Base-by-base conservation (phyloP, 2,329 filamentous ascomycete species). In the Simplicillium aogashimaense region DNA sequence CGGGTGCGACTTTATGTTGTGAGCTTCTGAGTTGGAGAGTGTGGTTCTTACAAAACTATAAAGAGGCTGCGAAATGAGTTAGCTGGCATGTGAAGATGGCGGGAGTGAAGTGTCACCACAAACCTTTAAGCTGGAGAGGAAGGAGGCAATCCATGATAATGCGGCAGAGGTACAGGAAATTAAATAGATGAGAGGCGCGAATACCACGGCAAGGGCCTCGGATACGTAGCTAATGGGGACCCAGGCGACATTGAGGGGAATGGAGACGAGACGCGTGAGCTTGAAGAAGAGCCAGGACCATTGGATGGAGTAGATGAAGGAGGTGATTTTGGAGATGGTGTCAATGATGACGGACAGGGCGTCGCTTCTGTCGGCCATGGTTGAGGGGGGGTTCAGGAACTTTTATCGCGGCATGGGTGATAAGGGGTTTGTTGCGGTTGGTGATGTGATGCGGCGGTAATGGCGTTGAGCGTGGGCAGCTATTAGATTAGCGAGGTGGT, bases 151-250 rank as follows among this genome's bases (percentile, higher is more conserved):
- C 29, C 47, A 44, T n/a, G 43, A 48, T 7, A 49, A 37, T 10
- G 45, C 47, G n/a, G 50, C 44, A 5, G 50, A 16, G 2, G 55
- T 3, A 37, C 54, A 63, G 1, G 55, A 53, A 3, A 58, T 38
- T 12, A 63, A 44, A 35, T 62, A 58, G 8, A 63, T 45, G 15
- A 55, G 50, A 2, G 65, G 65, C n/a, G 61, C 57, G 28, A 65
- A 51, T 3, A 66, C 16, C 7, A 57, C 45, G 28, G 56, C 53
- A 13, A 63, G 25, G 4, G 57, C 17, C 25, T 47, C 44, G 20
- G 48, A 35, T 11, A 61, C 11, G 29, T 57, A 50, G 2, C 49
- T 46, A 5, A 62, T 17, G 1, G 60, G 61, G n/a, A 54, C 41
- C 30, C 52, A 48, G 32, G 55, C 38, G 37, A 63, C 47, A 6